A percentile compares a stretch with the other conserved stretches of the same genome.
Conservation (phyloP, 2,329 filamentous ascomycete genomes). For the Orbilia quercus region DNA sequence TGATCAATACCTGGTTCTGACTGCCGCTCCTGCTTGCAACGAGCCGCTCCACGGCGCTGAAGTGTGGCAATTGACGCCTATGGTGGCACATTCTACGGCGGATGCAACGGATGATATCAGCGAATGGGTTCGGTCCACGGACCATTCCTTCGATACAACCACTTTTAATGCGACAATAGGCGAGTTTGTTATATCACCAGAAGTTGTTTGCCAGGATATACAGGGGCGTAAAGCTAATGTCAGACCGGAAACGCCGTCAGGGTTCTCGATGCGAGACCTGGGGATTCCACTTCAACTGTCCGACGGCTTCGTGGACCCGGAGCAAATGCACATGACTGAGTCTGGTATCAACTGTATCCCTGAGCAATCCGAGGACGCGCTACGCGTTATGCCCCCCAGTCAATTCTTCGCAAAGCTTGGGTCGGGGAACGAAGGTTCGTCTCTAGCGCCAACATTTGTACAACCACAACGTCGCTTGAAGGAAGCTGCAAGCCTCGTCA, state of each 20-base stretch:
- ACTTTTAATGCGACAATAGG: conserved; percentile 27
- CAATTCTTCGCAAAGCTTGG: conserved; percentile 25
- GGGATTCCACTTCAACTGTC: conserved; percentile 17
- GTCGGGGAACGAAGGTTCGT: conserved; percentile 7
- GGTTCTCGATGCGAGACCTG: conserved; percentile 26
- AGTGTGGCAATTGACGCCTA: conserved; percentile 40
- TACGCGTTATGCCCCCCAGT: conserved; percentile 20
- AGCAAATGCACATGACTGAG: conserved; percentile 21
- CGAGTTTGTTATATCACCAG: conserved; percentile 27
- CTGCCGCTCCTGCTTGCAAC: conserved; percentile 33
- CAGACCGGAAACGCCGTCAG: conserved; percentile 5
- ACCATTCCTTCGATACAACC: conserved; percentile 24
- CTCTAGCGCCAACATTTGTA: conserved; percentile 34
- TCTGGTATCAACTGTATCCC: conserved; percentile 8
- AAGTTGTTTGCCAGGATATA: conserved; percentile 23
- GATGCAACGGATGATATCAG: conserved; percentile 21
- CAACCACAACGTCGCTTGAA: conserved; percentile 37
- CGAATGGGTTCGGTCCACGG: conserved; percentile 35
- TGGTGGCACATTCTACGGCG: conserved; percentile 29
- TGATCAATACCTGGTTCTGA: conserved; percentile 27
- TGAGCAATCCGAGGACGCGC: conserved; percentile 20
- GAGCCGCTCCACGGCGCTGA: conserved; percentile 27
- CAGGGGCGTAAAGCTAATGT: conserved; percentile 8
- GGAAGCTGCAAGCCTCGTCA: conserved; percentile 18
- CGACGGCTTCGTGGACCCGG: conserved; percentile 29